Base-by-base conservation (phyloP, 768 basidiomycete genomes). In the Leccinum olivaceopallidum region DNA sequence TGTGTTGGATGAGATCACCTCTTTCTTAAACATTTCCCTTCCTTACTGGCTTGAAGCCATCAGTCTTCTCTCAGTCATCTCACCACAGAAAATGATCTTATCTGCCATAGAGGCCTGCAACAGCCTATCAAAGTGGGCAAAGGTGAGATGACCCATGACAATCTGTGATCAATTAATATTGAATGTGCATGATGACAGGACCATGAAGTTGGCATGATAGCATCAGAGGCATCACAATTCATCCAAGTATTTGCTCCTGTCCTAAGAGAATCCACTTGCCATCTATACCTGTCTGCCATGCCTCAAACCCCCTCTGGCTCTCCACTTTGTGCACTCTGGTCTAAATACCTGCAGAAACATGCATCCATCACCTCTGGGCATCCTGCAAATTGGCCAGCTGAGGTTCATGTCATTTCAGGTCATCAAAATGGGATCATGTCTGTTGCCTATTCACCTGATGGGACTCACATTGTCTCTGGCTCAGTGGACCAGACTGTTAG, bases 11-110 rank as follows among this genome's bases (percentile, higher is more conserved):
- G 47, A 48, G 0, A 6, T 8, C 4, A 8, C 22, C 7, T 9
- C 4, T 13, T 71, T 77, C 56, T 58, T 71, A 16, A 49, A 69
- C 28, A 36, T 56, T 1, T 63, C 61, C 12, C 64, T 79, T 3
- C 65, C 79, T 3, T 77, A 69, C 55, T 80, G 78, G 78, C 56
- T 80, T 9, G 79, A 80, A 54, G 72, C 71, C 4, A 64, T 80
- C n/a, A 64, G 69, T 18, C 61, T 70, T 13, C 60, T 63, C 24
- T 63, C 60, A 49, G 5, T 12, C n/a, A 10, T 13, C 47, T 48
- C n/a, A n/a, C 20, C 20, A 47, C 8, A 44, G n/a, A 16, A 14
- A 37, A 16, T 37, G 36, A 48, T 48, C 9, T 22, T 5, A 22
- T 48, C 20, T 48, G 20, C 47, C 2, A 2, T 22, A 22, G 22